Conservation (phyloP, 2,329 filamentous ascomycete genomes). For the Verticillium isaacii region DNA sequence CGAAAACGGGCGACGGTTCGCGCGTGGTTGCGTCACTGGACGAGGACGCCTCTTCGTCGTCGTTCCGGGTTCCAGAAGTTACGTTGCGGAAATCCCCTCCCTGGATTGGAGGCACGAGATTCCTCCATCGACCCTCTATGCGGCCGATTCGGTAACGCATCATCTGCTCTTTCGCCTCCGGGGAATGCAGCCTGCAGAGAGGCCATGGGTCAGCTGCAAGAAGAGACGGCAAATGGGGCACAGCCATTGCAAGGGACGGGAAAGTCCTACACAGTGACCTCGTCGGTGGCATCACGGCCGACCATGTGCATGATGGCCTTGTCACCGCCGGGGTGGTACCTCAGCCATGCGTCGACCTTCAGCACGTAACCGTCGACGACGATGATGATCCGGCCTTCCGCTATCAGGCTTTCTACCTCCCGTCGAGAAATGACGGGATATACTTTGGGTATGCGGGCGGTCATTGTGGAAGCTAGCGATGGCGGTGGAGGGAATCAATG, state of each 20-base stretch:
- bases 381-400: constrained; percentile 72
- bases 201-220: constrained; percentile 10
- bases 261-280: constrained; percentile 73
- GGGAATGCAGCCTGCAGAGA: constrained; percentile 68
- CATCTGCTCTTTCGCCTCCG: constrained; percentile 73
- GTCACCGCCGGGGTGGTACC: constrained; percentile 87
- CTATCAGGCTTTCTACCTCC: constrained; percentile 77
- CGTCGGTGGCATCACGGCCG: constrained; percentile 88
- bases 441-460: neutral
- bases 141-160: constrained; percentile 76
- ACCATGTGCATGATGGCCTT: constrained; percentile 92
- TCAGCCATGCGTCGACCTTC: constrained; percentile 83
- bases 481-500: neutral
- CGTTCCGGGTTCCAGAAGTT: constrained; percentile 23
- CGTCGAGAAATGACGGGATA: constrained; percentile 9
- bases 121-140: constrained; percentile 76
- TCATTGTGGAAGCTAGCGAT: neutral
- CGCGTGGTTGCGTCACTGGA: constrained; percentile 52
- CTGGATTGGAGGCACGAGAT: constrained; percentile 89
- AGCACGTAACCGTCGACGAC: constrained; percentile 78
- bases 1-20: constrained; percentile 45
- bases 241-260: neutral
- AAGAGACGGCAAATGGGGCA: neutral
- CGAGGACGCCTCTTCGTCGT: constrained; percentile 25
- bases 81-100: constrained; percentile 66